Percentiles rank a stretch among this genome's conserved stretches.
Evolutionary conservation across 2,329 filamentous ascomycete species (phyloP).

Genomic region (Penicillium sp.): DNA sequence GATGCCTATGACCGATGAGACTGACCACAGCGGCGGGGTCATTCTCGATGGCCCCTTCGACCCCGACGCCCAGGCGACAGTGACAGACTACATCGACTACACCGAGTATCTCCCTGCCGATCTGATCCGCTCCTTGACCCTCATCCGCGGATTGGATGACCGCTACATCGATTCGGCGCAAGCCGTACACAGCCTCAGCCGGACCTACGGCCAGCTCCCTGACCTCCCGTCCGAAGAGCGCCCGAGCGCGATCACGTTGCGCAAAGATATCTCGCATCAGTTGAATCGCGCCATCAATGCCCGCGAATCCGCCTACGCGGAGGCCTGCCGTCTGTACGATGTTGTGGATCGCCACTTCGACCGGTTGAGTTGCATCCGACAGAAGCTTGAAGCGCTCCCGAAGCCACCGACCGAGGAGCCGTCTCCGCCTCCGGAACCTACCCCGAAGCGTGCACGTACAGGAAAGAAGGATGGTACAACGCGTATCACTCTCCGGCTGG

Average conservation of each 20-base stretch:
- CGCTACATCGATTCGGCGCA: slow-evolving; percentile 44
- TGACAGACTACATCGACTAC: slow-evolving; percentile 67
- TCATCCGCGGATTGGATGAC: slow-evolving; percentile 54
- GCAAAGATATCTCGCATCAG: slow-evolving; percentile 56
- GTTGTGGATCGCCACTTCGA: slow-evolving; percentile 57
- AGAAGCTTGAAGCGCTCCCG: slow-evolving; percentile 61
- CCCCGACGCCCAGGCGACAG: slow-evolving; percentile 63
- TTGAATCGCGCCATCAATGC: slow-evolving; percentile 55
- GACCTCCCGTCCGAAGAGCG: slow-evolving; percentile 47
- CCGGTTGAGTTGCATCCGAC: slow-evolving; percentile 57
- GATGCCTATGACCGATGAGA: slow-evolving; percentile 42
- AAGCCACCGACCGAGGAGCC: slow-evolving; percentile 60
- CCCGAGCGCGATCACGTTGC: slow-evolving; percentile 53
- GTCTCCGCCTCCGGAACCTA: slow-evolving; percentile 47
- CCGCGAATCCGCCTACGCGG: slow-evolving; percentile 56
- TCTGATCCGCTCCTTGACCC: slow-evolving; percentile 60
- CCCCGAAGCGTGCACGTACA: slow-evolving; percentile 40
- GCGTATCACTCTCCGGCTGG: slow-evolving; percentile 45
- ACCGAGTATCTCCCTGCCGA: slow-evolving; percentile 67
- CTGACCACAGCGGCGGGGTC: slow-evolving; percentile 43
- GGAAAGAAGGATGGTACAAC: slow-evolving; percentile 42
- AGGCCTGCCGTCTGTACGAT: slow-evolving; percentile 57
- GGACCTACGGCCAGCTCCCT: slow-evolving; percentile 50
- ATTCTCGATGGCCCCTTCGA: slow-evolving; percentile 53
- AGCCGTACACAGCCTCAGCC: slow-evolving; percentile 43